Conservation (phyloP, 306 rosid species). For the Boehmeria nivea region DNA sequence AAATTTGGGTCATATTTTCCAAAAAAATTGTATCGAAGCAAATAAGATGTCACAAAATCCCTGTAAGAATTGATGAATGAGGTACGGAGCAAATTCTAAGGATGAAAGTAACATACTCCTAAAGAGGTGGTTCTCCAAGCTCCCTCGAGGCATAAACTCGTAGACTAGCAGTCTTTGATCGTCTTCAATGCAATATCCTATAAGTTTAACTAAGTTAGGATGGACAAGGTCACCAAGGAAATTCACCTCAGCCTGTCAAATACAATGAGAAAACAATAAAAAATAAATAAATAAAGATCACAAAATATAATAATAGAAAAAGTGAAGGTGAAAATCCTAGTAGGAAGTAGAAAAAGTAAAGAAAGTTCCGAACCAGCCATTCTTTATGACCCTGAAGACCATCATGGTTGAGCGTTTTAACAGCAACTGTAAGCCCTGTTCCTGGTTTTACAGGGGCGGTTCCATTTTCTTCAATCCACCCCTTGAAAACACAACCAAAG, state of each 20-base stretch:
- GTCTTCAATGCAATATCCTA: constrained; percentile 96
- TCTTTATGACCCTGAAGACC: constrained; percentile 99
- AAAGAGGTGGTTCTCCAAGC: constrained; percentile 94
- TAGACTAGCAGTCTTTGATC: constrained; percentile 89
- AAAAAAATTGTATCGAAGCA: not conserved
- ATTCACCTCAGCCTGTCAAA: constrained; percentile 84
- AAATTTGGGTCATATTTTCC: too few species aligned
- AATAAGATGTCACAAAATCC: not conserved
- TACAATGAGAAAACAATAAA: constrained; percentile 10
- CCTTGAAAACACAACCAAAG: constrained; percentile 97
- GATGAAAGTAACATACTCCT: constrained; percentile 56
- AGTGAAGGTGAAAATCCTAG: not conserved
- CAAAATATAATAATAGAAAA: constrained; percentile 6
- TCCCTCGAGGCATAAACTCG: constrained; percentile 97
- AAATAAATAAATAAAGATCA: not conserved
- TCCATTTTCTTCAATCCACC: constrained; percentile 99
- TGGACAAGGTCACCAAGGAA: constrained; percentile 91
- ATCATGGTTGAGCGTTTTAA: constrained; percentile 91
- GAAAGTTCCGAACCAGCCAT: constrained; percentile 82
- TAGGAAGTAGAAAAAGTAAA: too few species aligned
- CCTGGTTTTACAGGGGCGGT: constrained; percentile 99
- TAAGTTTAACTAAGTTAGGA: constrained; percentile 81
- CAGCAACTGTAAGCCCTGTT: constrained; percentile 98
- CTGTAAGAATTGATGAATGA: not conserved
- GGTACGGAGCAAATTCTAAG: not conserved